Evolutionary conservation across 257 asterid species (phyloP), one percentile per base, ranked within the genome.

Genomic region (Fraxinus anomala): DNA sequence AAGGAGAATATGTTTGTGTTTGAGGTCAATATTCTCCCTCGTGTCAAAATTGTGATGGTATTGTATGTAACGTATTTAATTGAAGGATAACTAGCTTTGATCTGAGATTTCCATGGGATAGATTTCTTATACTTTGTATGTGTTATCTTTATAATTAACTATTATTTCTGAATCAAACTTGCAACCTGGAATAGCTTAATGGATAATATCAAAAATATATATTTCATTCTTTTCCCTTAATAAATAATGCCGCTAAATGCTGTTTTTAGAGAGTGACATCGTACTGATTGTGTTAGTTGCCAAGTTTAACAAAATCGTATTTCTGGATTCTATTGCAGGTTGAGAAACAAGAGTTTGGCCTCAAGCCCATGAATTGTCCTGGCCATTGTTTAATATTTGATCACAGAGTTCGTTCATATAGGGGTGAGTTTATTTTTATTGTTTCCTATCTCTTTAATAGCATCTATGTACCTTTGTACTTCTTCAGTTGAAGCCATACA

Each of bases 291-390:
- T 69, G 31, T 72, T 28, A 70, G 73, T 80, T 33, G 65, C 75
- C 61, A 36, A 70, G 28, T 71, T 33, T 78, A 73, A 77, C 79
- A 70, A 30, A 24, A 70, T 44, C 70, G 40, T 31, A 16, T 68
- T 40, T 77, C 37, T 82, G 78, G 51, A 77, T 77, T 77, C 37
- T 75, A 73, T 59, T 84, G 87, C 91, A 96, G 99, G 86, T 96
- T 36, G 99, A 96, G 83, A 91, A 92, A 78, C 99, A 92, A 88
- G 97, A 96, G 79, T 96, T 93, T 80, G 98, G 98, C 69, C 92
- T 96, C 82, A 93, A 96, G 91, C 99, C 99, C 70, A 96, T 96
- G 99, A 96, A 96, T 83, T 96, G 98, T 82, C 97, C 99, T 23
- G 99, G 98, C 74, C 99, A 93, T 80, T 96, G 99, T 84, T 88